These are phyloP conservation scores for Graphilbum ipis-grandicollis DNA, from an alignment of 2,329 filamentous ascomycete genomes.

Conservation along the genomic window DNA sequence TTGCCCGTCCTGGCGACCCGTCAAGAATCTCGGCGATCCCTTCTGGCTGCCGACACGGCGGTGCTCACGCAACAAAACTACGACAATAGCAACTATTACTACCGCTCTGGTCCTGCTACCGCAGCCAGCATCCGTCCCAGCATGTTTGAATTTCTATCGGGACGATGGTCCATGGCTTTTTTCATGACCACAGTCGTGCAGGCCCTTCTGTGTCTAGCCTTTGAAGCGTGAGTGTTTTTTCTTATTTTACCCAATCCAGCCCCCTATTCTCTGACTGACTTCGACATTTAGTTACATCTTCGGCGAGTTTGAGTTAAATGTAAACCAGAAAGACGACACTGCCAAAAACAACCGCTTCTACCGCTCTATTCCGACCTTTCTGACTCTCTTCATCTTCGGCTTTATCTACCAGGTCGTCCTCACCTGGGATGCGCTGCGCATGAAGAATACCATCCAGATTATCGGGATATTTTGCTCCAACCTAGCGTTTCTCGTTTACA, in stretches of 20 bases:
- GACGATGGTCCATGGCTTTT: slow-evolving; percentile 79
- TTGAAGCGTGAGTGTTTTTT: slow-evolving; percentile 59
- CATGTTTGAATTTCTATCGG: slow-evolving; percentile 62
- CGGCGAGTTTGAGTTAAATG: slow-evolving; percentile 57
- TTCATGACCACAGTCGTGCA: slow-evolving; percentile 58
- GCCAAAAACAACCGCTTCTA: slow-evolving; percentile 34
- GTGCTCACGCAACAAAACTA: slow-evolving; percentile 14
- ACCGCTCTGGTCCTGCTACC: slow-evolving; percentile 16
- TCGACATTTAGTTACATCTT: slow-evolving; percentile 58
- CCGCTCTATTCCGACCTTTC: slow-evolving; percentile 78
- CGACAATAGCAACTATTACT: slow-evolving; percentile 16
- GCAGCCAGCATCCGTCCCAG: slow-evolving; percentile 18
- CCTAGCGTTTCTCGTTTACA: slow-evolving; percentile 78
- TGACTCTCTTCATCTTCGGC: slow-evolving; percentile 92
- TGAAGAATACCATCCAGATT: slow-evolving; percentile 97
- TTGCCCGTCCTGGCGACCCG: slow-evolving; percentile 27
- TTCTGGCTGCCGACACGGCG: slow-evolving; percentile 21
- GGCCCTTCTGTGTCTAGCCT: slow-evolving; percentile 60
- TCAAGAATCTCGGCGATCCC: slow-evolving; percentile 26
- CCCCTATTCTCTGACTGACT: neutral
- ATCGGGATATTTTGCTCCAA: slow-evolving; percentile 93
- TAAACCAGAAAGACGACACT: slow-evolving; percentile 25
- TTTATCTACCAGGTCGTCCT: slow-evolving; percentile 84
- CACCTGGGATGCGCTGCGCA: slow-evolving; percentile 79
- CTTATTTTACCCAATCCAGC: neutral